Base-by-base conservation (phyloP, 2,329 filamentous ascomycete species). In the Paramyrothecium roridum region DNA sequence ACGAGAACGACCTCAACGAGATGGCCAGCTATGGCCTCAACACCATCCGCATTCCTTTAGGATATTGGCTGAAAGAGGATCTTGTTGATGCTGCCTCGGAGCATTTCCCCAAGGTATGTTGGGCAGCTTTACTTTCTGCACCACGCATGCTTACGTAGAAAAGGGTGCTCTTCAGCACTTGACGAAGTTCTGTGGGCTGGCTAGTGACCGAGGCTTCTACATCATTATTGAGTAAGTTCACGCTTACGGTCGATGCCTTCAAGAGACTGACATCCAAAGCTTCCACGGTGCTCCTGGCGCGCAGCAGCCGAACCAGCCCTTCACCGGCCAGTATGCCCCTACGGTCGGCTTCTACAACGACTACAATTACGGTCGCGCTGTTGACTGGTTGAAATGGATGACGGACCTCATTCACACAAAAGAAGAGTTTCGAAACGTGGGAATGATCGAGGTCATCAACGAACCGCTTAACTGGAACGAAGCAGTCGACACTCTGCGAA, bases 311-410 rank as follows among this genome's bases (percentile, higher is more conserved):
- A 57, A 70, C 2, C 75, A 83, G 48, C 61, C 78, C 1, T 79
- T 79, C 59, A 82, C 79, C 2, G 80, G 78, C 67, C 71, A 70
- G 43, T 61, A 60, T 48, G 60, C 57, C 3, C 20, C 49, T 12
- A 50, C 58, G 3, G 56, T 77, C 1, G 80, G 80, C 3, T 87
- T 87, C 70, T 87, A 83, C 66, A 69, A 74, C 30, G 73, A 77
- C 56, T 80, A 79, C 63, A 76, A 86, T 65, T 87, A 82, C 65
- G 75, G 76, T 22, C 81, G 84, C 12, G 80, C 80, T 3, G 65
- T 78, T 55, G 64, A 76, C 52, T 85, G 83, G 70, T 76, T 86
- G n/a, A 68, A 76, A 53, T 84, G 78, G 76, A 78, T 86, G 61
- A 77, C 80, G 12, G 72, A 76, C 40, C 71, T 75, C 43, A 77